Evolutionary conservation across 2,329 filamentous ascomycete genomes (phyloP), one percentile per base, ranked within the genome.

Genomic region (Stachybotrys chlorohalonatus): DNA sequence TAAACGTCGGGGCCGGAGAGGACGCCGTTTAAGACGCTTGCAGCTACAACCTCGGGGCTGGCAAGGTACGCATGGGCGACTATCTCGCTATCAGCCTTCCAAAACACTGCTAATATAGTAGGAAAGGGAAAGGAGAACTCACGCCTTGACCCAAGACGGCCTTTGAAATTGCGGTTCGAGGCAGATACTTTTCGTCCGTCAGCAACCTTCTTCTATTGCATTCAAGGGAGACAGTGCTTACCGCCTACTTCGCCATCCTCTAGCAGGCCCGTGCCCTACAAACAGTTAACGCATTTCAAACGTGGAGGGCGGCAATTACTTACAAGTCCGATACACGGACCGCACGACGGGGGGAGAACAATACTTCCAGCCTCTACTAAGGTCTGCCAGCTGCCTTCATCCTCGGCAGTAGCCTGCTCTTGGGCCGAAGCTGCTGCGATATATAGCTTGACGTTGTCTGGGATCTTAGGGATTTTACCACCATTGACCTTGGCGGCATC

Each of bases 101-200:
- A 17, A 52, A 39, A 11, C 47, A 2, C n/a, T 11, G 8, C 11
- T 2, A 48, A 16, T 11, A 6, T 48, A 48, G 8, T 16, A 48
- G 47, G 24, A 48, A n/a, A 11, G 3, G 31, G 17, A 5, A 15
- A 52, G 31, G 6, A 47, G n/a, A 52, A 54, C 52, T 39, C 15
- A 53, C 50, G 48, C 46, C 53, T 50, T 46, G 56, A 56, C 11
- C 92, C 92, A 89, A 96, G 95, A 3, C 92, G 83, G 0, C 91
- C 92, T 70, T 92, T 92, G 77, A 93, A 96, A 70, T 96, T 96
- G 11, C 92, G 79, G 75, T 96, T 96, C 52, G 79, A 85, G 0
- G 90, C 89, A 57, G 79, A 85, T 61, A 96, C 92, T 17, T 24
- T 24, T 24, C 24, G 24, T 24, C 24, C 24, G 24, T 24, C 24